Evolutionary conservation across 192 early-diverging fungal species (phyloP).

Genomic region (Coemansia sp.): DNA sequence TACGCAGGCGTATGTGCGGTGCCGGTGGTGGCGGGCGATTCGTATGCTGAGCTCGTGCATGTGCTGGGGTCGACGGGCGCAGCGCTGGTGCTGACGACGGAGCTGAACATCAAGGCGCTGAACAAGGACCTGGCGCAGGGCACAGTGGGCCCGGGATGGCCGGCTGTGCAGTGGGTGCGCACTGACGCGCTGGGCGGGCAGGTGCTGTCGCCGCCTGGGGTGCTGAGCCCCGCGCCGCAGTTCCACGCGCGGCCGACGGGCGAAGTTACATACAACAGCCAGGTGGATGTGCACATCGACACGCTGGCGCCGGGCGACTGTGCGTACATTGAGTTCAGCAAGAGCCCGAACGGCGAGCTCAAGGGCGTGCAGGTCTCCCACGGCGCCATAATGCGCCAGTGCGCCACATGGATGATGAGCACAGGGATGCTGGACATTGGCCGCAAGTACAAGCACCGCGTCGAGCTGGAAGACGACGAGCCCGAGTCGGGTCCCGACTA

Average conservation of each 20-base stretch:
- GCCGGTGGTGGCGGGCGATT: slow-evolving; percentile 79
- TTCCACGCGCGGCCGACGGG: slow-evolving; percentile 20
- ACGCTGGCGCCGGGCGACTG: slow-evolving; percentile 52
- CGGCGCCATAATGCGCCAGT: slow-evolving; percentile 71
- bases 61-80: slow-evolving; percentile 68
- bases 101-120: slow-evolving; percentile 70
- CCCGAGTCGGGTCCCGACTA: slow-evolving; percentile 8
- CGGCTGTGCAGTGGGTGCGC: slow-evolving; percentile 77
- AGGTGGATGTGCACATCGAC: slow-evolving; percentile 19
- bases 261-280: slow-evolving; percentile 10
- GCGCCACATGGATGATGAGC: slow-evolving; percentile 48
- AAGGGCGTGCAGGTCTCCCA: slow-evolving; percentile 83
- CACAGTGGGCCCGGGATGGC: slow-evolving; percentile 59
- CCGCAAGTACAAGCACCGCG: slow-evolving; percentile 47
- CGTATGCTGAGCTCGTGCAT: slow-evolving; percentile 73
- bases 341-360: slow-evolving; percentile 76
- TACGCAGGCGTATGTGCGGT: slow-evolving; percentile 79
- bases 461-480: slow-evolving; percentile 37
- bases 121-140: slow-evolving; percentile 64
- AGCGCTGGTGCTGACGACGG: slow-evolving; percentile 76
- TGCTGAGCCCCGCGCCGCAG: slow-evolving; percentile 22
- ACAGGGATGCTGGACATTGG: slow-evolving; percentile 45
- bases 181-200: slow-evolving; percentile 71
- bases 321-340: slow-evolving; percentile 86
- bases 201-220: slow-evolving; percentile 49